A percentile compares a stretch with the other conserved stretches of the same genome.
Evolutionary conservation across 1,139 yeast genomes (phyloP).

Genomic region (Suhomyces panamericanus): DNA sequence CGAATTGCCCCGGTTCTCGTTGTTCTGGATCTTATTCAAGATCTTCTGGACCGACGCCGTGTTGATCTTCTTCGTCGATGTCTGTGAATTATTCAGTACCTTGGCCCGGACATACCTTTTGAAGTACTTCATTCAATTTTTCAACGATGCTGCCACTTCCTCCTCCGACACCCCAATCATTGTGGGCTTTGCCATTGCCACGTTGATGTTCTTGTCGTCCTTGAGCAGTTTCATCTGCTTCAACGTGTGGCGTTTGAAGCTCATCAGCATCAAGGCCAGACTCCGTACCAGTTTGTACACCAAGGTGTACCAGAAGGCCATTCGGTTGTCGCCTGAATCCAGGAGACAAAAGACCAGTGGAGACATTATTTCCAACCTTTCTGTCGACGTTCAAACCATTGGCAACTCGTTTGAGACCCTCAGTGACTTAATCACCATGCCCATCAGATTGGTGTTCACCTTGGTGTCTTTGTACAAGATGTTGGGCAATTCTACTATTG

Average conservation of each 20-base stretch:
- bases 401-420: constrained; percentile 26
- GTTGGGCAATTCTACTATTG: constrained; percentile 37
- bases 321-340: constrained; percentile 38
- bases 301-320: constrained; percentile 35
- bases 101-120: constrained; percentile 35
- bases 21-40: constrained; percentile 19
- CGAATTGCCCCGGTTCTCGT: constrained; percentile 14
- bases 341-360: constrained; percentile 42
- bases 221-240: constrained; percentile 27
- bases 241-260: constrained; percentile 26
- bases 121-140: constrained; percentile 32
- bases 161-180: constrained; percentile 22
- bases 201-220: constrained; percentile 27
- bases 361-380: constrained; percentile 40
- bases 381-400: constrained; percentile 37
- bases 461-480: constrained; percentile 30
- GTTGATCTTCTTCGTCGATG: constrained; percentile 18
- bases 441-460: constrained; percentile 31
- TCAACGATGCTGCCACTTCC: constrained; percentile 18
- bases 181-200: constrained; percentile 33
- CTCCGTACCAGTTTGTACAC: constrained; percentile 29
- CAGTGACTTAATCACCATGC: constrained; percentile 30
- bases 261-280: constrained; percentile 20
- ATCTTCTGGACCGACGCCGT: constrained; percentile 17
- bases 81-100: constrained; percentile 23